Base-by-base conservation (phyloP, 345 rosid species). In the Cardamine resedifolia region DNA sequence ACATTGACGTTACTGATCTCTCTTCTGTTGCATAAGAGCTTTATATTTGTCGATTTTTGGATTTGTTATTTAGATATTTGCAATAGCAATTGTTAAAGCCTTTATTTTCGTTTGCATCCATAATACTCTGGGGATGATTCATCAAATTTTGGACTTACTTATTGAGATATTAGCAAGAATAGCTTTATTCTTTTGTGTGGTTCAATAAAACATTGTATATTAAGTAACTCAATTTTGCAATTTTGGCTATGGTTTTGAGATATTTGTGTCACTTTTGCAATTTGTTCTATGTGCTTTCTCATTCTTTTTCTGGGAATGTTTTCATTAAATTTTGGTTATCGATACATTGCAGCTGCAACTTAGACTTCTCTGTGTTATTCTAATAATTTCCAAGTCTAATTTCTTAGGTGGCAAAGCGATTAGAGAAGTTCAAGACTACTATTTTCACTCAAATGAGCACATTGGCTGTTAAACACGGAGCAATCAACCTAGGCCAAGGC, bases 381-480 rank as follows among this genome's bases (percentile, higher is more conserved):
- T 64, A 19, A 57, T 11, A 14, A 4, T 59, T 49, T 27, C 0
- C 4, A 3, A 19, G 30, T 4, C 2, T 36, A 6, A 45, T 2
- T 41, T 63, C 0, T 26, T 73, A 95, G 97, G 93, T 90, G 50
- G 92, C 99, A 4, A 82, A 86, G 74, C 86, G 94, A 41, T 80
- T 95, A 83, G 99, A 95, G 83, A 95, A 88, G 83, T 92, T 95
- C 86, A 95, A 86, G 81, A 95, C 98, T 2, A 90, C 97, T 19
- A 95, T 95, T 58, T 95, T 92, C 75, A 95, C 98, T 9, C 92
- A 95, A 30, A 95, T 92, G 99, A 92, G 97, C 61, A 78, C 66
- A 33, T 92, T 95, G 48, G 96, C 96, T 43, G 70, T 81, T 70
- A 91, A 90, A 78, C 88, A 88, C 64, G 92, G 97, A 61, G 99